Evolutionary conservation across 2,329 filamentous ascomycete species (phyloP).

Genomic region (Beauveria bassiana): DNA sequence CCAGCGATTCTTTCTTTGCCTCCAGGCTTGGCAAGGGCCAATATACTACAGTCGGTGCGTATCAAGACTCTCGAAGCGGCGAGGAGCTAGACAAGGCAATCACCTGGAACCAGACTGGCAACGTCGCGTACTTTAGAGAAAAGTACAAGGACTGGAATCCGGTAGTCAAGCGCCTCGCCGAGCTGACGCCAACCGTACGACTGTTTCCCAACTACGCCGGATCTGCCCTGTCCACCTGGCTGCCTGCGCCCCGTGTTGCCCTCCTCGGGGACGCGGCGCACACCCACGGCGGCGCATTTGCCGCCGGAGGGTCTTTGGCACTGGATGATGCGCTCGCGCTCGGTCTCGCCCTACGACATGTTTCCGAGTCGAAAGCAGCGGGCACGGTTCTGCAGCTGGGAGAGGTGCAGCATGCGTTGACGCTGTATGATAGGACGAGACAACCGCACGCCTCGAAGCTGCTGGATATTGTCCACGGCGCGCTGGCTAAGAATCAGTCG

Average conservation of each 20-base stretch:
- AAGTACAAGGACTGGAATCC: constrained; percentile 34
- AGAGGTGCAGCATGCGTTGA: neutral
- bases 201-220: constrained; percentile 36
- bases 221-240: constrained; percentile 30
- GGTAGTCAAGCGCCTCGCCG: constrained; percentile 28
- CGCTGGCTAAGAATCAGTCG: neutral
- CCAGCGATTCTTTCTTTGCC: constrained; percentile 28
- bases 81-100: constrained; percentile 22
- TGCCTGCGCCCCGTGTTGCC: constrained; percentile 21
- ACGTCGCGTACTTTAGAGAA: constrained; percentile 26
- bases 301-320: constrained; percentile 30
- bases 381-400: neutral
- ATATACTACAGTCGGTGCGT: constrained; percentile 35
- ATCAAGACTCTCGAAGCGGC: constrained; percentile 27
- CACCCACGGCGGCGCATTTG: constrained; percentile 32
- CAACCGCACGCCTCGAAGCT: constrained; percentile 12
- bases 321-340: constrained; percentile 25
- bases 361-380: neutral
- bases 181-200: constrained; percentile 31
- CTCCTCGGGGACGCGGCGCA: constrained; percentile 32
- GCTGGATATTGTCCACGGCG: constrained; percentile 9
- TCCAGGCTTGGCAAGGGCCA: constrained; percentile 32
- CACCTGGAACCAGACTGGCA: constrained; percentile 30
- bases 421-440: constrained; percentile 13
- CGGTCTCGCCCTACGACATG: neutral